Conservation (phyloP, 306 rosid genomes). For the Corylus heterophylla region DNA sequence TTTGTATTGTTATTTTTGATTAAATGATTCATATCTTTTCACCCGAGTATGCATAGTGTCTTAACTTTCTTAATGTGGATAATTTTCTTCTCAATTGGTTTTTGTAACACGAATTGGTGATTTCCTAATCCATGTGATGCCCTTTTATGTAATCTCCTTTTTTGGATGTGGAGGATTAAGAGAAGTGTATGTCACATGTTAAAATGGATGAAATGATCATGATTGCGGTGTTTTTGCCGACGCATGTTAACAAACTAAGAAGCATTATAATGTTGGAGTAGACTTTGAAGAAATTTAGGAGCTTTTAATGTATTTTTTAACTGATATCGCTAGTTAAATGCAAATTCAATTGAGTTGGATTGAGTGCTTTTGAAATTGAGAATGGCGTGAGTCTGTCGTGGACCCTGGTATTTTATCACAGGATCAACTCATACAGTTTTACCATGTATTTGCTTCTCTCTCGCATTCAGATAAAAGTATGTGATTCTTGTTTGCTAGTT, state of each 20-base stretch:
- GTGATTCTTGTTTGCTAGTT: slow-evolving; percentile 10
- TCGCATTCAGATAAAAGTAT: slow-evolving; percentile 2
- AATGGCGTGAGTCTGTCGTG: background rate
- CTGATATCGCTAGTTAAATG: slow-evolving; percentile 8
- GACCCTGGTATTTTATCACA: background rate
- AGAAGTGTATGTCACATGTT: background rate
- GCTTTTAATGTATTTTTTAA: background rate
- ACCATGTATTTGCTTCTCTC: background rate
- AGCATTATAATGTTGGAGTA: background rate
- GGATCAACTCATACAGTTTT: background rate
- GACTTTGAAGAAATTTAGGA: background rate
- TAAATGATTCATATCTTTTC: background rate
- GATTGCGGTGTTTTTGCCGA: background rate
- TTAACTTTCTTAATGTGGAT: background rate
- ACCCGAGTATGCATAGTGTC: background rate
- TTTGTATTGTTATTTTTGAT: background rate
- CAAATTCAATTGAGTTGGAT: background rate
- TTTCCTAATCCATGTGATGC: too few relatives aligned
- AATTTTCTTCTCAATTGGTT: background rate
- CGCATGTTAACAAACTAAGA: background rate
- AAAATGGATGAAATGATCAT: background rate
- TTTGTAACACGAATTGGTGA: background rate
- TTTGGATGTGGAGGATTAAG: background rate
- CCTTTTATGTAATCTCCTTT: too few relatives aligned
- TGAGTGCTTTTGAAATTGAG: background rate